These are phyloP conservation scores for Candida sithepensis DNA, from an alignment of 805 yeast species.

Conservation along the genomic window DNA sequence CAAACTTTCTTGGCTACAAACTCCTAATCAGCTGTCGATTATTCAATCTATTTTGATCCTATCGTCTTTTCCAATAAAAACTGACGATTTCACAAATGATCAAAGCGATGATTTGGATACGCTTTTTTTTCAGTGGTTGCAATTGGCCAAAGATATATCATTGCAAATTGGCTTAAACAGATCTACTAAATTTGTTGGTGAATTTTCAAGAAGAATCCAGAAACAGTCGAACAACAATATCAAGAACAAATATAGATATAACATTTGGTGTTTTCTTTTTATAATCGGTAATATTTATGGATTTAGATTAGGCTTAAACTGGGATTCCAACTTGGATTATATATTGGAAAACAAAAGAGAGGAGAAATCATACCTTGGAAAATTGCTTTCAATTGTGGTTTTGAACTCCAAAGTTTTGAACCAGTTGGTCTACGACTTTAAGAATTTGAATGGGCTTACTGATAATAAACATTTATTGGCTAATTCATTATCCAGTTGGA, in stretches of 20 bases:
- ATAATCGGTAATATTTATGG: slow-evolving; percentile 27
- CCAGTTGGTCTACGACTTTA: slow-evolving; percentile 19
- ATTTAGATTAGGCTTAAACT: slow-evolving; percentile 24
- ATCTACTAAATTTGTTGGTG: slow-evolving; percentile 12
- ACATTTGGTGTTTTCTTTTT: slow-evolving; percentile 27
- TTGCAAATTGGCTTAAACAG: slow-evolving; percentile 20
- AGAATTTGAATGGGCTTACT: slow-evolving; percentile 10
- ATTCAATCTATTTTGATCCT: slow-evolving; percentile 26
- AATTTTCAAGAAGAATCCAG: slow-evolving; percentile 17
- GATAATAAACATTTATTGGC: slow-evolving; percentile 13
- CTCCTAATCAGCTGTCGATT: slow-evolving; percentile 14
- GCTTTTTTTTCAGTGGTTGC: slow-evolving; percentile 21
- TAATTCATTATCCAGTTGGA: slow-evolving; percentile 25
- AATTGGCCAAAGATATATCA: slow-evolving; percentile 21
- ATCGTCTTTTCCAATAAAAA: slow-evolving; percentile 24
- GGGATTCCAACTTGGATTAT: slow-evolving; percentile 20
- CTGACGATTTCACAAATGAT: slow-evolving; percentile 1
- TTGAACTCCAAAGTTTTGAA: slow-evolving; percentile 20
- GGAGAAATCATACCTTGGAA: slow-evolving; percentile 15
- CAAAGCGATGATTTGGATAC: slow-evolving; percentile 18
- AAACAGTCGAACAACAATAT: slow-evolving; percentile 7
- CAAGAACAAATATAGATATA: slow-evolving; percentile 15
- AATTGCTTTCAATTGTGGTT: slow-evolving; percentile 17
- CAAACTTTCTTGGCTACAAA: slow-evolving; percentile 10
- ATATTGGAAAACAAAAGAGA: slow-evolving; percentile 14